These are phyloP conservation scores for Cutaneotrichosporon sp. DNA, from an alignment of 1,284 basidiomycete genomes.

Conservation along the genomic window DNA sequence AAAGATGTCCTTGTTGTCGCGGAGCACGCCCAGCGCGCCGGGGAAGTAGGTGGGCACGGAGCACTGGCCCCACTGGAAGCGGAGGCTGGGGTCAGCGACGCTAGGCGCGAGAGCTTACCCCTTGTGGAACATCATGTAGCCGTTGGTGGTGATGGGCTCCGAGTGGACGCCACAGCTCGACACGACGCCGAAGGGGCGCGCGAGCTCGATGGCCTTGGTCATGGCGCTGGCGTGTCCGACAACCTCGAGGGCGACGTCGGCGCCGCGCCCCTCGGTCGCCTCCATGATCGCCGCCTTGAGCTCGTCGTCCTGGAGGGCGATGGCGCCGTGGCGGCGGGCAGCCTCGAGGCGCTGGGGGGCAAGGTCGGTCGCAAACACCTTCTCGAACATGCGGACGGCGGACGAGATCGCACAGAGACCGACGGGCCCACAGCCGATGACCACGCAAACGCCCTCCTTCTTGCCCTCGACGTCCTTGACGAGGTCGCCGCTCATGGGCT, in stretches of 20 bases:
- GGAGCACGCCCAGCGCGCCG: conserved; percentile 67
- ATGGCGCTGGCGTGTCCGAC: conserved; percentile 76
- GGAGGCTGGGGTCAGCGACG: conserved; percentile 18
- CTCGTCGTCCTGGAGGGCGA: conserved; percentile 38
- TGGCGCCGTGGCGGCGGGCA: conserved; percentile 51
- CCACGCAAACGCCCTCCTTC: conserved; percentile 45
- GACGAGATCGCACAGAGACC: conserved; percentile 54
- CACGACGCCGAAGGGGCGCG: conserved; percentile 78
- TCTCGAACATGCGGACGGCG: conserved; percentile 47
- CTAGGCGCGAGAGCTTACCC: conserved; percentile 54
- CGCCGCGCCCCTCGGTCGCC: conserved; percentile 52
- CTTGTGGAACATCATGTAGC: conserved; percentile 70
- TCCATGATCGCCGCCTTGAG: conserved; percentile 34
- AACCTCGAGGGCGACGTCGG: conserved; percentile 61
- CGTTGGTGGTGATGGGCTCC: conserved; percentile 40
- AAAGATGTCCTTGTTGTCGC: conserved; percentile 45
- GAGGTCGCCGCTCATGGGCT: conserved; percentile 9
- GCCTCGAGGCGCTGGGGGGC: conserved; percentile 30
- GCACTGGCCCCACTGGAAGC: conserved; percentile 65
- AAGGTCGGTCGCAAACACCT: conserved; percentile 45
- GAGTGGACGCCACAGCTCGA: conserved; percentile 70
- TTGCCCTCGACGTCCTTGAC: conserved; percentile 11
- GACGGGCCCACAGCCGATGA: conserved; percentile 57
- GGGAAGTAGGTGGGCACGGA: conserved; percentile 78
- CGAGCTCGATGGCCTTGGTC: conserved; percentile 72